Evolutionary conservation across 768 basidiomycete genomes (phyloP), one percentile per base, ranked within the genome.

Genomic region (Kwoniella newhampshirensis): DNA sequence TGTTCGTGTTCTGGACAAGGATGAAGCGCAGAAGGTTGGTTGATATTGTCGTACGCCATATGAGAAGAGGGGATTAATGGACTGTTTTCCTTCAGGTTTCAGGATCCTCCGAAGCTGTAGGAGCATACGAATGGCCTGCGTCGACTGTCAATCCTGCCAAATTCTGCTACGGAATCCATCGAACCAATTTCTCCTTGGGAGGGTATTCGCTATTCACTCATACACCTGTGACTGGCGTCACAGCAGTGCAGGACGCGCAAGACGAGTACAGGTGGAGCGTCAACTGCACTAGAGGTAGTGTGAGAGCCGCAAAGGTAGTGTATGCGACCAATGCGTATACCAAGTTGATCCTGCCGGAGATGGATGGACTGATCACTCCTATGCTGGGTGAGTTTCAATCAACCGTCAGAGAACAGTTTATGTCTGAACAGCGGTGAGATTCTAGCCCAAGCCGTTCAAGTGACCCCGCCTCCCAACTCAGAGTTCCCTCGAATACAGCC

Each of bases 271-370:
- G 78, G 2, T 88, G 86, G 86, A 68, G 68, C 0, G 72, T 88
- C 12, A 62, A 71, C 3, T 92, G 90, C 0, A 81, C 85, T 0
- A 82, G 89, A n/a, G 90, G 91, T 1, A 62, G 67, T 1, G 72
- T 91, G 20, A 39, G 70, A 3, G 85, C 87, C 60, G 75, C 79
- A 18, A 84, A 85, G 57, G 82, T 94, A 41, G 78, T 96, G 3
- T 89, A 92, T 70, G 89, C 89, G 0, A 92, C 89, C 9, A 96
- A 96, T 66, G 92, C 80, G 0, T 92, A 93, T 59, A 83, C 85
- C 11, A 82, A 86, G 3, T 81, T 87, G 64, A 82, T 94, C 32
- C 79, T 96, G n/a, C 87, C 88, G 0, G 82, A 84, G 56, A 70
- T 91, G 26, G 64, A 46, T 12, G 64, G 64, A 1, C 28, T 69